These are phyloP conservation scores for Amborella trichopoda DNA, from an alignment of 164 flowering plant species.

Conservation along the genomic window DNA sequence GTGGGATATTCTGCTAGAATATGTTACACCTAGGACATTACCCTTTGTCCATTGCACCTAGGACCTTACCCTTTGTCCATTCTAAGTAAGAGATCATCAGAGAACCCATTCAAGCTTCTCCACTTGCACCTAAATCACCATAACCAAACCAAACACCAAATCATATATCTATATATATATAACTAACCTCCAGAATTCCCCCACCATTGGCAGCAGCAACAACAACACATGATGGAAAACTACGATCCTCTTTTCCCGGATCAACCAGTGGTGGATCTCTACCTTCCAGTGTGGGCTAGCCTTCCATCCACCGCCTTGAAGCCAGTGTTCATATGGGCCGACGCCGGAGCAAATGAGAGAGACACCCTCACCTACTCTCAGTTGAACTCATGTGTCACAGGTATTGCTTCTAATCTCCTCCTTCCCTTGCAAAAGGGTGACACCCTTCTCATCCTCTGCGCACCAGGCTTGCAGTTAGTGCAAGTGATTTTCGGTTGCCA, in stretches of 20 bases:
- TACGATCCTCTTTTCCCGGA: slow-evolving; percentile 70
- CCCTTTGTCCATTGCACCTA: too few species aligned
- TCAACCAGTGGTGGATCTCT: slow-evolving; percentile 62
- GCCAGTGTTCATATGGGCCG: slow-evolving; percentile 59
- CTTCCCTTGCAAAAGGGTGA: slow-evolving; percentile 29
- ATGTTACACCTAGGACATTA: too few species aligned
- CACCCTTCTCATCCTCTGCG: slow-evolving; percentile 40
- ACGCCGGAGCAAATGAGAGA: slow-evolving; percentile 20
- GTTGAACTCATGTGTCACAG: slow-evolving; percentile 28
- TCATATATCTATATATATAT: too few species aligned
- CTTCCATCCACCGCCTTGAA: slow-evolving; percentile 38
- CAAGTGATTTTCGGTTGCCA: slow-evolving; percentile 56
- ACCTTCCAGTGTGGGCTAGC: slow-evolving; percentile 54
- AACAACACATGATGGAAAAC: too few species aligned
- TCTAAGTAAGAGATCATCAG: too few species aligned
- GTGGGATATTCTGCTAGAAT: too few species aligned
- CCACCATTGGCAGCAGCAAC: too few species aligned
- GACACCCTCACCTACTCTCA: slow-evolving; percentile 31
- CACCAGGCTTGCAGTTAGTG: slow-evolving; percentile 61
- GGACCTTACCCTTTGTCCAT: too few species aligned
- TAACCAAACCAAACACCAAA: too few species aligned
- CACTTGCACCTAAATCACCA: too few species aligned
- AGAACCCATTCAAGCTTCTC: too few species aligned
- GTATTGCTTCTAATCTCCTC: slow-evolving; percentile 29
- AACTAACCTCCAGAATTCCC: too few species aligned